phyloP scores from a whole-genome alignment of 2,329 filamentous ascomycete genomes.

The Fusarium sp. region DNA sequence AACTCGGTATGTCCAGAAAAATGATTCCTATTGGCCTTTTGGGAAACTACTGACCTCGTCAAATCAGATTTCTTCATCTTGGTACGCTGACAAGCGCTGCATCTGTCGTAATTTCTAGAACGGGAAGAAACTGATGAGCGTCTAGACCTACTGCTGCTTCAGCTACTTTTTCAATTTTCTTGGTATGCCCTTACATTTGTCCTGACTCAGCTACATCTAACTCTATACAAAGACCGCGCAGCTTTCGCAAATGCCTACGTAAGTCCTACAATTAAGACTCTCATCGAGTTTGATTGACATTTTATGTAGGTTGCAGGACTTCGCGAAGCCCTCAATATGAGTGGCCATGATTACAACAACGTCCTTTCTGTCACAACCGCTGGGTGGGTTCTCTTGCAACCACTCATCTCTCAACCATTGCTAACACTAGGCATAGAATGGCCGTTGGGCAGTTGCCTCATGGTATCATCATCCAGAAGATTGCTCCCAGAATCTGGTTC shows the following conservation, averaged over 20 bases:
- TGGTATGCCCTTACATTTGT: constrained; percentile 36
- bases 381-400: constrained; percentile 38
- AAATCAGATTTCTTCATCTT: constrained; percentile 53
- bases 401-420: background rate
- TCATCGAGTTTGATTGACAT: accelerated
- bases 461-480: constrained; percentile 72
- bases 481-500: constrained; percentile 72
- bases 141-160: constrained; percentile 53
- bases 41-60: background rate
- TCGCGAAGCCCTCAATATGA: constrained; percentile 61
- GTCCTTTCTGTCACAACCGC: constrained; percentile 46
- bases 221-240: constrained; percentile 28
- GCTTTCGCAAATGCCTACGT: constrained; percentile 60
- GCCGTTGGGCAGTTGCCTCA: constrained; percentile 70
- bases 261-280: accelerated
- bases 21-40: accelerated
- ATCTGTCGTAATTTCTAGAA: accelerated
- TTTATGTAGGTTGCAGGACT: constrained; percentile 56
- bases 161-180: constrained; percentile 59
- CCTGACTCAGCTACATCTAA: background rate
- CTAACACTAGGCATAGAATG: constrained; percentile 42
- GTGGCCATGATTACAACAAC: constrained; percentile 56
- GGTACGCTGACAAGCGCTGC: background rate
- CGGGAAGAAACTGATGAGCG: background rate
- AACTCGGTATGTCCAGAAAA: constrained; percentile 41